Base-by-base conservation (phyloP, 2,329 filamentous ascomycete species). In the Verticillium klebahnii region DNA sequence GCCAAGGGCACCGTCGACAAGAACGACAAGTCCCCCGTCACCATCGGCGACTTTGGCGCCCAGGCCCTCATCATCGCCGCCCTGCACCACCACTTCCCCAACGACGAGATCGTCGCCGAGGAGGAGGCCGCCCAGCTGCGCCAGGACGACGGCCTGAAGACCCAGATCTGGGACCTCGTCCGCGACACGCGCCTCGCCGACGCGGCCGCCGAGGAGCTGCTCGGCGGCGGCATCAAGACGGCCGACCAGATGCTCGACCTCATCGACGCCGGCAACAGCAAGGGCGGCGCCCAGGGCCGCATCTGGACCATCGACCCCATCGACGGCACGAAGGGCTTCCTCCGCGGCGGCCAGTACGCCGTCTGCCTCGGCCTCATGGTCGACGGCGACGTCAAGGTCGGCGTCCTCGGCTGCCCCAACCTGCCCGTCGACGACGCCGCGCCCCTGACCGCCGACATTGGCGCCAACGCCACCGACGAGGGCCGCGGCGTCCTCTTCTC, bases 301-400 rank as follows among this genome's bases (percentile, higher is more conserved):
- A 92, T 98, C 75, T 99, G 95, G 95, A 91, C 94, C 50, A 88
- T 99, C 62, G 95, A 99, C 76, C 95, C 95, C 63, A 97, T 99
- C 65, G 95, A 99, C 76, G 95, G 95, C 67, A 99, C 95, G 60
- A 97, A 97, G 80, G 96, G 95, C 34, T 99, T 99, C 80, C 82
- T 99, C 64, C 87, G 96, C 65, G 95, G 95, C 60, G 96, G 93
- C 45, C 95, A 99, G 80, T 99, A 99, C 74, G 96, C 95, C 61
- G 93, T 99, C 60, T 97, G 94, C 73, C 85, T 99, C 5, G 95
- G 86, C 39, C 82, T 99, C 69, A 89, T 99, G 79, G 91, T 96
- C 32, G 93, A 98, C 71, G 95, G 94, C 60, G 87, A 96, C 69
- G 93, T 98, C 70, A 92, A 93, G 74, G 92, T 97, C 64, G 95